Base-by-base conservation (phyloP, 2,329 filamentous ascomycete genomes). In the Aspergillus pseudonomiae region DNA sequence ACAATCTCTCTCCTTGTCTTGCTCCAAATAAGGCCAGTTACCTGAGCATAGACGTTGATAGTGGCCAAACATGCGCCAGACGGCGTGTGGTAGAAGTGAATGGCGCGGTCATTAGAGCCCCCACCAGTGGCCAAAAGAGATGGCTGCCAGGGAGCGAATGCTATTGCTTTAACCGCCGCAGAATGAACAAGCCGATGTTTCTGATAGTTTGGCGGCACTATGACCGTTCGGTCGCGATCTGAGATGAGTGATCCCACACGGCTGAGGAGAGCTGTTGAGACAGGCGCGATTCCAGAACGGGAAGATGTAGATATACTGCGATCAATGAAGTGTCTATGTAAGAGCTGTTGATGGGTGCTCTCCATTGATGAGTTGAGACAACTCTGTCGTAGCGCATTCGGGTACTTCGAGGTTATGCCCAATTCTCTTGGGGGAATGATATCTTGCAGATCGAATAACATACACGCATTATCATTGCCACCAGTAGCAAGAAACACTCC, bases 131-230 rank as follows among this genome's bases (percentile, higher is more conserved):
- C 95, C 45, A 99, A 79, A 5, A 99, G 84, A 4, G 90, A 91
- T 28, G 91, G 87, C 62, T 94, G 91, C 94, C 94, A 99, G 0
- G 95, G 94, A 67, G 94, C 96, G 78, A 98, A 98, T 2, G 95
- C 93, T 70, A 98, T 95, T 36, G 95, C 95, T 78, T 99, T 99
- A 68, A 98, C 91, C 2, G 95, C 95, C 0, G 94, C 94, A 30
- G 88, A 88, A 75, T 99, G 93, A 12, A 83, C 77, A 86, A 93
- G 95, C 36, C 85, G 85, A 75, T 96, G 88, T 70, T 86, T 89
- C 71, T 91, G 88, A 34, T 83, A 80, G 7, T 87, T 87, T 6
- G 79, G 72, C 2, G 80, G 80, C 30, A 92, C 77, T 28, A 82
- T 79, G 21, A 84, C 80, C 26, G 85, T 80, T 36, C 73, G 76